Base-by-base conservation (phyloP, 1,139 yeast genomes). In the Candida glucosophila region DNA sequence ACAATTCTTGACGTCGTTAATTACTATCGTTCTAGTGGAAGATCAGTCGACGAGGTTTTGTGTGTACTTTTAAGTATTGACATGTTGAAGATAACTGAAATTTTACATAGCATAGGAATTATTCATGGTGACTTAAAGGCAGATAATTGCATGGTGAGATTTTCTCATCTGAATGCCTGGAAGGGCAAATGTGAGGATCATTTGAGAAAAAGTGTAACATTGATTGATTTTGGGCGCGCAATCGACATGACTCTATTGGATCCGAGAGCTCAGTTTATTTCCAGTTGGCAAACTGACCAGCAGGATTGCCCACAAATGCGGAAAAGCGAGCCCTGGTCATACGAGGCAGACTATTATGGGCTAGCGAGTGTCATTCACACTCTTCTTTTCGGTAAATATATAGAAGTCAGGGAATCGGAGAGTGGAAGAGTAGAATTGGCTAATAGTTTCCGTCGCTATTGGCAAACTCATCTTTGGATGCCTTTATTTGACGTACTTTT, bases 71-170 rank as follows among this genome's bases (percentile, higher is more conserved):
- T 85, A 22, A 61, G 92, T 0, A 52, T 73, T 6, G 83, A 82
- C 40, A 47, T 83, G 14, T 46, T 83, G 25, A 65, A 72, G 28
- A 58, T 72, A 0, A 52, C 83, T 2, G 85, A 79, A 37, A 49
- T 59, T 1, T 50, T 88, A 15, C 96, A 88, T 43, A 47, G 53
- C 1, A 55, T 68, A 8, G 77, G 78, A 0, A 72, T 86, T 1
- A 58, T 88, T 10, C 96, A 88, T 52, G 93, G 95, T 1, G 94
- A 85, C 46, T 52, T 86, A 30, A 82, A 80, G 43, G 80, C 95
- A 0, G 95, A 83, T 35, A 86, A 86, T 43, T 80, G 92, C 37
- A 81, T 88, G 94, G 47, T 85, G 0, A 52, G 80, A 21, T 63
- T 82, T 22, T 57, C 56, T 18, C 25, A 32, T 2, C 34, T 42